A percentile compares a stretch with the other conserved stretches of the same genome.
Evolutionary conservation across 108 stramenopile species (phyloP).

Genomic region (Cyclotella atomus): DNA sequence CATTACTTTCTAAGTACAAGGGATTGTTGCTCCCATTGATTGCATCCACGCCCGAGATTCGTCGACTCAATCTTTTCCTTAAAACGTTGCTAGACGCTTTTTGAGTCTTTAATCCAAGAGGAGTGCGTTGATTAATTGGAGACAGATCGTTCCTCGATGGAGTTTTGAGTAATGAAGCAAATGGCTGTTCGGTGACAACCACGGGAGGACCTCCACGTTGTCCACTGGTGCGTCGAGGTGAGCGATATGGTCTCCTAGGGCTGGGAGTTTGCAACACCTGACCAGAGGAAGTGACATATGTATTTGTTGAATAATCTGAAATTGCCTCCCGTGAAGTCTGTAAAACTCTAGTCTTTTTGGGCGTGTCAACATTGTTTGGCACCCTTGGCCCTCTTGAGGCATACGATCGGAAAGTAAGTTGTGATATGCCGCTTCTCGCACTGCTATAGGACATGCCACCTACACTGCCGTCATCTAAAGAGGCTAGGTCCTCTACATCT

Average conservation of each 20-base stretch:
- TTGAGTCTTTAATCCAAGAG: not conserved
- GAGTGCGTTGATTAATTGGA: slow-evolving; percentile 10
- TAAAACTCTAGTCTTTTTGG: slow-evolving; percentile 23
- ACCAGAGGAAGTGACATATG: slow-evolving; percentile 36
- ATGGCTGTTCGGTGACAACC: slow-evolving; percentile 22
- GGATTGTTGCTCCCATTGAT: not conserved
- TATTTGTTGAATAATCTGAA: slow-evolving; percentile 34
- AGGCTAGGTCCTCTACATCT: slow-evolving; percentile 38
- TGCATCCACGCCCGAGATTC: slow-evolving; percentile 38
- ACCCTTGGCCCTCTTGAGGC: slow-evolving; percentile 33
- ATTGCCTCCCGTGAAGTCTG: slow-evolving; percentile 11
- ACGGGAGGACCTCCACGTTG: not conserved
- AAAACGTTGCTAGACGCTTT: slow-evolving; percentile 16
- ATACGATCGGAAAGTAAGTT: slow-evolving; percentile 32
- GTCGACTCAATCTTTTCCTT: slow-evolving; percentile 36
- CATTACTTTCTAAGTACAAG: not conserved
- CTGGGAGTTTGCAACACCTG: slow-evolving; percentile 43
- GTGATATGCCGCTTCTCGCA: slow-evolving; percentile 33
- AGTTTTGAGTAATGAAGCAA: slow-evolving; percentile 41
- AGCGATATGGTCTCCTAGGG: slow-evolving; percentile 19
- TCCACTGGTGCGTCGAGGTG: not conserved
- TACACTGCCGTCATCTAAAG: slow-evolving; percentile 53
- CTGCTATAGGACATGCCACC: slow-evolving; percentile 32
- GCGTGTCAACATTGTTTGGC: slow-evolving; percentile 36
- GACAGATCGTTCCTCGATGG: slow-evolving; percentile 26